Evolutionary conservation across 768 basidiomycete genomes (phyloP), one percentile per base, ranked within the genome.

Genomic region (Leccinum uliginosum): DNA sequence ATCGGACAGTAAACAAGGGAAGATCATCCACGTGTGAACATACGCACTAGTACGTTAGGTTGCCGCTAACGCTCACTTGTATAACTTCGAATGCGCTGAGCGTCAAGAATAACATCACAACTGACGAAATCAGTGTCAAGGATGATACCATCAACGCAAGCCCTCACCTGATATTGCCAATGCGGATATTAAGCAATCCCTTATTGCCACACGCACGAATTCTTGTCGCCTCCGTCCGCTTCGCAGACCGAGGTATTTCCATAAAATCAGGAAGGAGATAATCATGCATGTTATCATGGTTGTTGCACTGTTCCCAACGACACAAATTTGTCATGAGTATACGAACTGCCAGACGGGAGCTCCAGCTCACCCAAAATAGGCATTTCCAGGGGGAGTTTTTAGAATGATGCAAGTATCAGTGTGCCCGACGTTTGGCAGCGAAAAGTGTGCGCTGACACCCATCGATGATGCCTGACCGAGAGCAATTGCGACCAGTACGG

Each of bases 31-130:
- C 3, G 15, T 35, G 50, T 17, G 19, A 12, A 38, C 12, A 34
- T 19, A 54, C 56, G 7, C 27, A 66, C 67, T 66, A 60, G 43
- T 64, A 68, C 1, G 46, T 53, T 3, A 68, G 48, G 21, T 68
- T 66, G 6, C 60, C 57, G n/a, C 43, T 51, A 43, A 58, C 51
- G 7, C 34, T 38, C 14, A 53, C 47, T 14, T 26, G 29, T 35
- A 64, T 54, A 6, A 66, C 34, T 15, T 46, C 23, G 4, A 59
- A 35, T 11, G 53, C 51, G 11, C 51, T 55, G 15, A 68, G 59
- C 6, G 59, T 59, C 57, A 66, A 46, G 43, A 66, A 57, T 3
- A 66, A 17, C 56, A 60, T 45, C 29, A 57, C n/a, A 12, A 24
- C 67, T 67, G 17, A 23, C 19, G 3, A 21, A n/a, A 19, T 46